These are phyloP conservation scores for Aspergillus bridgeri DNA, from an alignment of 495 filamentous ascomycete genomes.

Conservation along the genomic window DNA sequence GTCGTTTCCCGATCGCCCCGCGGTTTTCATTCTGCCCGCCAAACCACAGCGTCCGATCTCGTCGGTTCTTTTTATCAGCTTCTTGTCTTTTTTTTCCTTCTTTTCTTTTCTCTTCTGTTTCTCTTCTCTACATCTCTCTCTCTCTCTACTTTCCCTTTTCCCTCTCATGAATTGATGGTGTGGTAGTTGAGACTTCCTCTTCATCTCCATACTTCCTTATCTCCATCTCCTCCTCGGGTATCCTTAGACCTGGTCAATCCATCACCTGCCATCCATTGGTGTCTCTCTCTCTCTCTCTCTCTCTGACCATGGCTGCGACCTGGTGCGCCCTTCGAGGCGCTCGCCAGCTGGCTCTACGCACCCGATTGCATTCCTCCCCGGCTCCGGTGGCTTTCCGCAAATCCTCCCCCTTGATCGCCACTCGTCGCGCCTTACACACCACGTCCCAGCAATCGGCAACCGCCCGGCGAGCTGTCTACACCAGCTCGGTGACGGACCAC, in stretches of 20 bases:
- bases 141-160: neutral
- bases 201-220: neutral
- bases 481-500: slow-evolving; percentile 39
- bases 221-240: neutral
- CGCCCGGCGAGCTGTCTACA: slow-evolving; percentile 37
- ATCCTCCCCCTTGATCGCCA: slow-evolving; percentile 25
- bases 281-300: slow-evolving; percentile 20
- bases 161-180: neutral
- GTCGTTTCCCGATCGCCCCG: neutral
- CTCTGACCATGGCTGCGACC: slow-evolving; percentile 38
- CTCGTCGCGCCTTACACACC: slow-evolving; percentile 27
- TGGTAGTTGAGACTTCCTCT: neutral
- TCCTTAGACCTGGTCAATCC: slow-evolving; percentile 1
- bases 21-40: neutral
- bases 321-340: slow-evolving; percentile 41
- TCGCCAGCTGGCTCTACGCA: slow-evolving; percentile 41
- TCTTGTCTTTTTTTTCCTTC: neutral
- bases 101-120: neutral
- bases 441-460: slow-evolving; percentile 24
- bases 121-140: neutral
- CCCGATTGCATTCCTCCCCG: slow-evolving; percentile 30
- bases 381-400: slow-evolving; percentile 30
- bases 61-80: neutral
- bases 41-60: neutral
- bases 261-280: slow-evolving; percentile 1